Conservation (phyloP, 192 early-diverging fungal genomes). For the Thamnidium elegans region DNA sequence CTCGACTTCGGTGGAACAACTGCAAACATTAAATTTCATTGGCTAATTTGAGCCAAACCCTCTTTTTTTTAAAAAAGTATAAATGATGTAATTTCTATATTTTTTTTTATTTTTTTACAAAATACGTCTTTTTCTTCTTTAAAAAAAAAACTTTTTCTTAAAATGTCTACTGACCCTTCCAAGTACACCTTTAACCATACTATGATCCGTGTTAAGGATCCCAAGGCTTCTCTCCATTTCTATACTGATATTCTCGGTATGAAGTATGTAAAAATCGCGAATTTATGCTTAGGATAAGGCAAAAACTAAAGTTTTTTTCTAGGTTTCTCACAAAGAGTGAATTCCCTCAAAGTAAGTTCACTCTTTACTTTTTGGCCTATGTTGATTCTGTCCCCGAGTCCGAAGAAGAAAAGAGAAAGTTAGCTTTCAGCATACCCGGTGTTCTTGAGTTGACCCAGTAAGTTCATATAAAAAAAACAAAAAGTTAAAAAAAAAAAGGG, state of each 20-base stretch:
- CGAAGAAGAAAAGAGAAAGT: constrained; percentile 43
- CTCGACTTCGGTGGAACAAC: no score
- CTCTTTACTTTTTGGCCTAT: constrained; percentile 79
- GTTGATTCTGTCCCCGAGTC: constrained; percentile 48
- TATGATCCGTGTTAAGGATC: constrained; percentile 85
- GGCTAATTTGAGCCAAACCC: no score
- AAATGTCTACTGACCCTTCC: constrained; percentile 27
- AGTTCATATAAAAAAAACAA: constrained; percentile 15
- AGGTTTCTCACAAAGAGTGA: constrained; percentile 50
- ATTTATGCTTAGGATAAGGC: no score
- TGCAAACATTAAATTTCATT: no score
- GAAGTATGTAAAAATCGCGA: constrained; percentile 51
- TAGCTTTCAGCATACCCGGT: constrained; percentile 63
- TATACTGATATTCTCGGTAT: constrained; percentile 77
- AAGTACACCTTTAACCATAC: constrained; percentile 69
- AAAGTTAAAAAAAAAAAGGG: background rate
- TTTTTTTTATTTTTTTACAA: no score
- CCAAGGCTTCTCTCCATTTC: constrained; percentile 69
- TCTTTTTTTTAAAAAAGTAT: no score
- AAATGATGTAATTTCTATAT: no score
- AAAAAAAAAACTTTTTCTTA: no score
- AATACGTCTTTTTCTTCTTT: no score
- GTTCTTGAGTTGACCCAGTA: constrained; percentile 83
- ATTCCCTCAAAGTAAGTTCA: constrained; percentile 48
- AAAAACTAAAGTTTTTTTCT: background rate